Evolutionary conservation across 108 stramenopile genomes (phyloP), one percentile per base, ranked within the genome.

Genomic region (Cylindrotheca closterium): DNA sequence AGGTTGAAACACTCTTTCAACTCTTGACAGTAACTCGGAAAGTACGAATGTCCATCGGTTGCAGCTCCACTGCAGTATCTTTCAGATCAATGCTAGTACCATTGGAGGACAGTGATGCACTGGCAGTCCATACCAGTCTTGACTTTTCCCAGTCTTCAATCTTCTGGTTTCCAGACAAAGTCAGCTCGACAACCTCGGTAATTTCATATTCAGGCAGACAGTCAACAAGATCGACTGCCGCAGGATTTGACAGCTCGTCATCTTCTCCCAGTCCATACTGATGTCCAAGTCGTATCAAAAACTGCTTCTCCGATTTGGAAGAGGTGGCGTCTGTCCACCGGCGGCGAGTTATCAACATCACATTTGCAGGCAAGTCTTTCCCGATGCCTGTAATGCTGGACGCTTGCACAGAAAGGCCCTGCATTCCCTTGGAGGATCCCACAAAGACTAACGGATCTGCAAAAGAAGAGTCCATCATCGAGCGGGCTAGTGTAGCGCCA

Each of bases 241-340:
- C 58, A 45, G 64, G 51, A 25, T 50, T 30, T 25, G 63, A 64
- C 0, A 64, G 34, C 2, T 8, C 17, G 12, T 1, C 19, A 32
- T 86, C 75, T 55, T 96, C 96, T 24, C 80, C 83, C 24, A 50
- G 22, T 7, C 73, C 92, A 59, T 87, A 96, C 65, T 94, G 91
- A 81, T 98, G 96, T 5, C 80, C 93, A n/a, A 97, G 57, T n/a
- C 96, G 92, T 22, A 91, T 33, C 49, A 94, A 73, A 85, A 19
- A 49, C 29, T 23, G 52, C 2, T 47, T 52, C 19, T 30, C 52
- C 3, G 51, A 23, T 18, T 1, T 21, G 12, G 26, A 5, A 10
- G 37, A 42, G 7, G 37, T 42, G 15, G 33, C 74, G 58, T 69
- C 52, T 0, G 42, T 54, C 27, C 69, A 70, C 10, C 48, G 30